Conservation (phyloP, 2,329 filamentous ascomycete genomes). For the Leptodontidium sp. region DNA sequence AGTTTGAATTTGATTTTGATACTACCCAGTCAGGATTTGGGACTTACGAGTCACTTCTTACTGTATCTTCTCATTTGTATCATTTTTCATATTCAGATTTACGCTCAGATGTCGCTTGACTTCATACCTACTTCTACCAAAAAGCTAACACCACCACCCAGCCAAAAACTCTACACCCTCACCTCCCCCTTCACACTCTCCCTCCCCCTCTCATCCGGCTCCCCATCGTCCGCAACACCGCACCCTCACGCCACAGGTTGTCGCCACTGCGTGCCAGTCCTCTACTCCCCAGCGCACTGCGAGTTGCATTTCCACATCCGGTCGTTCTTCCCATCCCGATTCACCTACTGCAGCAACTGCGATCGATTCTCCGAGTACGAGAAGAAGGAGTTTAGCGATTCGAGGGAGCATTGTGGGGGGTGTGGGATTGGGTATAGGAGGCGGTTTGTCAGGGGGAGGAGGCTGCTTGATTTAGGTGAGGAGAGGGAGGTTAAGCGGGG, state of each 20-base stretch:
- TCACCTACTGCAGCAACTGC: constrained; percentile 37
- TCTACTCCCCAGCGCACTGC: constrained; percentile 41
- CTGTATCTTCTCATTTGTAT: background rate
- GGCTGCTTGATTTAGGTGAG: constrained; percentile 29
- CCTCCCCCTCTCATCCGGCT: constrained; percentile 28
- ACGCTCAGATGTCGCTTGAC: background rate
- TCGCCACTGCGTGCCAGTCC: constrained; percentile 38
- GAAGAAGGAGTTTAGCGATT: constrained; percentile 2
- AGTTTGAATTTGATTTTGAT: too few species aligned
- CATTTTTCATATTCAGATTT: background rate
- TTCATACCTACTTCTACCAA: background rate
- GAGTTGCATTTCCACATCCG: constrained; percentile 42
- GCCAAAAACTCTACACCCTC: constrained; percentile 35
- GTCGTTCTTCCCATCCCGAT: constrained; percentile 31
- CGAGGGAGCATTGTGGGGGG: constrained; percentile 25
- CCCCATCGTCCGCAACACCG: constrained; percentile 31
- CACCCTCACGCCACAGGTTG: constrained; percentile 30
- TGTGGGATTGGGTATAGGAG: constrained; percentile 35
- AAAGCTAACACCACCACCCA: constrained; percentile 11
- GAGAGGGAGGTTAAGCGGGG: constrained; percentile 20
- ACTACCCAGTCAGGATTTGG: too few species aligned
- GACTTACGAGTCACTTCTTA: background rate
- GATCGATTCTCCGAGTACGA: constrained; percentile 29
- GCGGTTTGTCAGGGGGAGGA: constrained; percentile 37
- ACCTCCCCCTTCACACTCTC: constrained; percentile 12